Evolutionary conservation across 306 rosid species (phyloP).

Genomic region (Quercus berberidifolia): DNA sequence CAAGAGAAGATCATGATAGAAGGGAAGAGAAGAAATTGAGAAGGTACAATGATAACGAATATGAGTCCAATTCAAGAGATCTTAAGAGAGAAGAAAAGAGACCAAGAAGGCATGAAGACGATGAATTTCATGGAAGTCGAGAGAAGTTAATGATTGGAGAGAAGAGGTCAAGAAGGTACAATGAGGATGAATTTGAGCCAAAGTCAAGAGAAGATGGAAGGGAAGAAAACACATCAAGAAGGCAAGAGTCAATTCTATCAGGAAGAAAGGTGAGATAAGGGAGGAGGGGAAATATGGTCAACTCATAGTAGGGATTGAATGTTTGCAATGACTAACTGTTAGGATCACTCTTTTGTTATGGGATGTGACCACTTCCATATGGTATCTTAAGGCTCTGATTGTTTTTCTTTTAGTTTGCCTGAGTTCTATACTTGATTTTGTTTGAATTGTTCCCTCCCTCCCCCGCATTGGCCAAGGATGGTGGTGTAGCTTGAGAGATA

Average conservation of each 20-base stretch:
- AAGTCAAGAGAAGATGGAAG: slow-evolving; percentile 42
- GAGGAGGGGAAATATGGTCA: background rate
- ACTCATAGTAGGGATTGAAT: slow-evolving; percentile 1
- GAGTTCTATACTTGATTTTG: slow-evolving; percentile 5
- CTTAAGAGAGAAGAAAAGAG: slow-evolving; percentile 48
- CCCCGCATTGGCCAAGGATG: background rate
- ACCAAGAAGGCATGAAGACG: slow-evolving; percentile 34
- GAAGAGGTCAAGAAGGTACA: slow-evolving; percentile 40
- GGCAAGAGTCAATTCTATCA: slow-evolving; percentile 18
- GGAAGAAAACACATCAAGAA: slow-evolving; percentile 49
- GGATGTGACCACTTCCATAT: background rate
- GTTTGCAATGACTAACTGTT: background rate
- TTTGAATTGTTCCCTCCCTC: background rate
- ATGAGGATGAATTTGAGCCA: slow-evolving; percentile 33
- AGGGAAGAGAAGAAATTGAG: slow-evolving; percentile 47
- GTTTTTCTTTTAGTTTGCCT: background rate
- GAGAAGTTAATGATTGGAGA: slow-evolving; percentile 32
- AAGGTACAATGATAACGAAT: slow-evolving; percentile 16
- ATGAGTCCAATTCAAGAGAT: slow-evolving; percentile 14
- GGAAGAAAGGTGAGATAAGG: slow-evolving; percentile 8
- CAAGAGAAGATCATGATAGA: slow-evolving; percentile 49
- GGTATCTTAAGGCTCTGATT: background rate
- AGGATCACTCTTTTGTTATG: background rate
- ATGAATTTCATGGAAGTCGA: slow-evolving; percentile 36
- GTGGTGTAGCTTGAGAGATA: background rate